Evolutionary conservation across 139 green algal genomes (phyloP), one percentile per base, ranked within the genome.

Genomic region (Microglena sp.): DNA sequence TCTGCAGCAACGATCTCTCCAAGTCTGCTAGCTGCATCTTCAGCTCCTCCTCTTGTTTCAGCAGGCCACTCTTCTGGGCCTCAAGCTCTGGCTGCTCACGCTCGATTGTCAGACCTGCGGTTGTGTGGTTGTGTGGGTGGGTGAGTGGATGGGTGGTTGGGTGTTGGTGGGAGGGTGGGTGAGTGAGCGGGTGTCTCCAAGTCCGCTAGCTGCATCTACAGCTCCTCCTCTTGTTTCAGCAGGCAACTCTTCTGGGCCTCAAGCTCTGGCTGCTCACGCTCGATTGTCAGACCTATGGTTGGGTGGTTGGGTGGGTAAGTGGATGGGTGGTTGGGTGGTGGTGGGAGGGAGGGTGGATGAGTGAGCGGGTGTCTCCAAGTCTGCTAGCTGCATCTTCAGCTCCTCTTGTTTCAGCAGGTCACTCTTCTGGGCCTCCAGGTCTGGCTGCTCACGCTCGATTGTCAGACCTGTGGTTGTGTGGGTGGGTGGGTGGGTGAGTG

Each of bases 71-170:
- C 72, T 84, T 88, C 61, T 88, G 79, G 8, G 74, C 50, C 78
- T 95, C 86, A 22, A 93, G 77, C 79, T 92, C 80, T 1, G 88
- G 88, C 72, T 84, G 81, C 71, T 89, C 83, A 30, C 76, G 66
- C 71, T 89, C 70, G 34, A 93, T 75, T 21, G 79, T 82, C 33
- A 89, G 50, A 18, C 78, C 79, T 50, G 40, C 40, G 40, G 11
- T 11, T 50, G 40, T 50, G 40, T 50, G 40, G 40, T 18, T 24
- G 40, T 50, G 40, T 50, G 40, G 15, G 40, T 50, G 33, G 60
- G 62, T 45, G 62, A 6, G 26, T 5, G 8, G 53, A 18, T n/a
- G 33, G 6, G 33, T 50, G 11, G 24, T 7, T 33, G n/a, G 33
- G 60, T 60, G 15, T 32, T 18, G 28, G 11, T 50, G 40, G 15